These are phyloP conservation scores for Sordariomycetes sp. DNA, from an alignment of 2,329 filamentous ascomycete species.

Conservation along the genomic window DNA sequence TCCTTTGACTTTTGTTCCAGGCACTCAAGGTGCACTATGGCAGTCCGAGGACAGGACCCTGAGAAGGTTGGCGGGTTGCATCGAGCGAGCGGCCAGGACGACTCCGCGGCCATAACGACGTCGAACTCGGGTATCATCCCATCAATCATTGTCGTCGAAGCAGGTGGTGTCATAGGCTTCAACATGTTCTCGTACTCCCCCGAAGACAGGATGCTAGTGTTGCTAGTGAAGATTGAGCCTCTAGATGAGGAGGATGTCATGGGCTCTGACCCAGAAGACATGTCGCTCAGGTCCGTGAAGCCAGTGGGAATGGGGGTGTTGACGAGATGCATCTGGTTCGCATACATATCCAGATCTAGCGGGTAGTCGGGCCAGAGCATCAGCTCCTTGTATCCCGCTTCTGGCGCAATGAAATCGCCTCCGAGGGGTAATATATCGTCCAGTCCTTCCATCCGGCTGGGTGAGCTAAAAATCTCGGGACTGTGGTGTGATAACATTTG, in stretches of 20 bases:
- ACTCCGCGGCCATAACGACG: constrained; percentile 31
- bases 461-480: constrained; percentile 20
- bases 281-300: constrained; percentile 25
- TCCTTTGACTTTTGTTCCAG: constrained; percentile 35
- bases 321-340: constrained; percentile 16
- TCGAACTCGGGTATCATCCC: constrained; percentile 28
- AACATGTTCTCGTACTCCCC: constrained; percentile 19
- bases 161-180: constrained; percentile 17
- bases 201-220: constrained; percentile 31
- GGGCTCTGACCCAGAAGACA: constrained; percentile 26
- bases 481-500: constrained; percentile 18
- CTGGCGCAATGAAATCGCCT: constrained; percentile 18
- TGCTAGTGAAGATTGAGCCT: constrained; percentile 29
- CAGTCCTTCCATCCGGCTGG: constrained; percentile 20
- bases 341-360: constrained; percentile 28
- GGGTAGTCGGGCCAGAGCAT: constrained; percentile 28
- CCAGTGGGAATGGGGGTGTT: constrained; percentile 20
- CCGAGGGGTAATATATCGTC: constrained; percentile 28
- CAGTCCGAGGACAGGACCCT: constrained; percentile 31
- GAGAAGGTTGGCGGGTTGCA: constrained; percentile 33
- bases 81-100: constrained; percentile 35
- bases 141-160: constrained; percentile 13
- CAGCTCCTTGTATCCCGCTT: constrained; percentile 27
- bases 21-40: constrained; percentile 35
- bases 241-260: constrained; percentile 25